Percentiles rank a stretch among this genome's conserved stretches.
Conservation (phyloP, 768 basidiomycete species). For the Strobilomyces echinocephalus region DNA sequence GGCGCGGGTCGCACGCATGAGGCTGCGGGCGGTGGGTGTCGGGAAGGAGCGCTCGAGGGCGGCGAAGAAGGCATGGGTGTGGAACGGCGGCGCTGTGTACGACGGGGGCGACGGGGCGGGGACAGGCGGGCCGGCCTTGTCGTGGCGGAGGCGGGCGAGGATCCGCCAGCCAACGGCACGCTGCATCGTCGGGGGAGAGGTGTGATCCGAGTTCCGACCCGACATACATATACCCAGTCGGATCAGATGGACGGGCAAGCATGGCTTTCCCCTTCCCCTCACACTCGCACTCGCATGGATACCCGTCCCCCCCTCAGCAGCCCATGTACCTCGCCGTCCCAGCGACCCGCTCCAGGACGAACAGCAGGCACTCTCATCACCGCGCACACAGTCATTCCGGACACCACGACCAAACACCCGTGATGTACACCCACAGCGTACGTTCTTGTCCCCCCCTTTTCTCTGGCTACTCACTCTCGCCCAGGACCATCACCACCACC, state of each 20-base stretch:
- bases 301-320: neutral
- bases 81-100: conserved; percentile 70
- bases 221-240: neutral
- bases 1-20: conserved; percentile 82
- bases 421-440: conserved; percentile 14
- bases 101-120: conserved; percentile 17
- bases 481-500: conserved; percentile 22
- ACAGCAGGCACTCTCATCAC: conserved; percentile 16
- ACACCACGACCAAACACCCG: neutral
- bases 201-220: conserved; percentile 16
- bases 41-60: conserved; percentile 73
- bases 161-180: conserved; percentile 7
- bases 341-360: conserved; percentile 6
- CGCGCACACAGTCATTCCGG: conserved; percentile 5
- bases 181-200: neutral
- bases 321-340: conserved; percentile 8
- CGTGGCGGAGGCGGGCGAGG: conserved; percentile 15
- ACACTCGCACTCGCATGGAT: neutral
- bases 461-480: neutral
- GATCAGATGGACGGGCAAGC: neutral
- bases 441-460: neutral
- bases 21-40: conserved; percentile 63
- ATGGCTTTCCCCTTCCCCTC: conserved; percentile 28
- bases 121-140: conserved; percentile 13
- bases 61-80: conserved; percentile 74